phyloP scores from a whole-genome alignment of 495 filamentous ascomycete genomes.

The Sabuloglossum arenarium region DNA sequence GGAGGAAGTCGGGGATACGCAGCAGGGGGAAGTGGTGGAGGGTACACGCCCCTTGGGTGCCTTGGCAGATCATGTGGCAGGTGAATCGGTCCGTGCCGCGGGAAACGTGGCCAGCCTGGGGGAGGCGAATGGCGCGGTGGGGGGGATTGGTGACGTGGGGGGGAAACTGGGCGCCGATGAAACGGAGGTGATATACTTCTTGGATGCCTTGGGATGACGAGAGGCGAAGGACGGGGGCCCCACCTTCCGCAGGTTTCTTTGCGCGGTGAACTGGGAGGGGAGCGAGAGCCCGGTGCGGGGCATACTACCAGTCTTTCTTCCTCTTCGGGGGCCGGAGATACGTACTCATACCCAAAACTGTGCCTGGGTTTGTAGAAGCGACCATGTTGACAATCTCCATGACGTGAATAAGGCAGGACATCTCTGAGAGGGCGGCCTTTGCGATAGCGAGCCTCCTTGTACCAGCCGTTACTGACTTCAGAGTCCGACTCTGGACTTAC shows the following conservation, averaged over 20 bases:
- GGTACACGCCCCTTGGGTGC: background rate
- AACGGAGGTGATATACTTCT: background rate
- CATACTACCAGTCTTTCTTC: background rate
- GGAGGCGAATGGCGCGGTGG: background rate
- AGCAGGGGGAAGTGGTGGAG: background rate
- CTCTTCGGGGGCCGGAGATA: background rate
- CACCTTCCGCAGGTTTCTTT: background rate
- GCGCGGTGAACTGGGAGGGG: background rate
- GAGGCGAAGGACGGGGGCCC: background rate
- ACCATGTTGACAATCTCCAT: background rate
- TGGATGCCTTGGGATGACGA: background rate
- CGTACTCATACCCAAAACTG: background rate
- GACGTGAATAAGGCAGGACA: background rate
- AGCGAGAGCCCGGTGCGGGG: background rate
- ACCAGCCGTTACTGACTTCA: background rate
- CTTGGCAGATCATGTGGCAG: background rate
- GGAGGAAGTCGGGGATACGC: background rate
- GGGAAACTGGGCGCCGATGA: background rate
- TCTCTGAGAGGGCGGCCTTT: background rate
- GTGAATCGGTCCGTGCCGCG: background rate
- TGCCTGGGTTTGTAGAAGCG: background rate
- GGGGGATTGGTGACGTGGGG: background rate
- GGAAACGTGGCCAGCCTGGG: background rate
- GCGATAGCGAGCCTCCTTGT: background rate
- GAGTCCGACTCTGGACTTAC: background rate